Evolutionary conservation across 1,139 yeast genomes (phyloP).

Genomic region (Candida sp.): DNA sequence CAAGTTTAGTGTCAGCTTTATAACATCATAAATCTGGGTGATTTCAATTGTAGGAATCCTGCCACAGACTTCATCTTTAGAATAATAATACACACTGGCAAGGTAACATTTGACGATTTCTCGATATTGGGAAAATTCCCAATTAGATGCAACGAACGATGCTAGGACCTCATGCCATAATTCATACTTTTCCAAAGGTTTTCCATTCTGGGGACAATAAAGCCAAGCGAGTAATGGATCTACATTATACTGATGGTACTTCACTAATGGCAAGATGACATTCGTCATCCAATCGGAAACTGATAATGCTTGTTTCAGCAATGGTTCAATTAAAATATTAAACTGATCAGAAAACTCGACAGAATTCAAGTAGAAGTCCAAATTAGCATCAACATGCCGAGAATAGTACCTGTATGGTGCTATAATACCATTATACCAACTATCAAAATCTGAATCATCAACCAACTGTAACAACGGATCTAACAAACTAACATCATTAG

Average conservation of each 20-base stretch:
- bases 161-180: slow-evolving; percentile 23
- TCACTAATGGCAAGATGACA: slow-evolving; percentile 29
- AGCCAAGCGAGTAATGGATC: slow-evolving; percentile 26
- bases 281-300: slow-evolving; percentile 22
- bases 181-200: slow-evolving; percentile 14
- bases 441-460: slow-evolving; percentile 13
- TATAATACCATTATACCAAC: slow-evolving; percentile 28
- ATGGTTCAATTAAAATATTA: slow-evolving; percentile 20
- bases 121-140: slow-evolving; percentile 10
- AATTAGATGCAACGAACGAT: slow-evolving; percentile 13
- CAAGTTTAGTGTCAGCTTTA: slow-evolving; percentile 20
- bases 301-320: slow-evolving; percentile 15
- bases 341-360: slow-evolving; percentile 14
- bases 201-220: slow-evolving; percentile 9
- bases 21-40: slow-evolving; percentile 25
- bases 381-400: slow-evolving; percentile 13
- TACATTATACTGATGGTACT: slow-evolving; percentile 18
- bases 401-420: slow-evolving; percentile 29
- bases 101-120: slow-evolving; percentile 18
- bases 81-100: slow-evolving; percentile 25
- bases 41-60: slow-evolving; percentile 25
- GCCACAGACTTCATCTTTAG: slow-evolving; percentile 13
- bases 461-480: slow-evolving; percentile 14
- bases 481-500: slow-evolving; percentile 12
- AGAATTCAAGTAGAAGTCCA: slow-evolving; percentile 13